Evolutionary conservation across 1,139 yeast species (phyloP).

Genomic region (Sugiyamaella sp.): DNA sequence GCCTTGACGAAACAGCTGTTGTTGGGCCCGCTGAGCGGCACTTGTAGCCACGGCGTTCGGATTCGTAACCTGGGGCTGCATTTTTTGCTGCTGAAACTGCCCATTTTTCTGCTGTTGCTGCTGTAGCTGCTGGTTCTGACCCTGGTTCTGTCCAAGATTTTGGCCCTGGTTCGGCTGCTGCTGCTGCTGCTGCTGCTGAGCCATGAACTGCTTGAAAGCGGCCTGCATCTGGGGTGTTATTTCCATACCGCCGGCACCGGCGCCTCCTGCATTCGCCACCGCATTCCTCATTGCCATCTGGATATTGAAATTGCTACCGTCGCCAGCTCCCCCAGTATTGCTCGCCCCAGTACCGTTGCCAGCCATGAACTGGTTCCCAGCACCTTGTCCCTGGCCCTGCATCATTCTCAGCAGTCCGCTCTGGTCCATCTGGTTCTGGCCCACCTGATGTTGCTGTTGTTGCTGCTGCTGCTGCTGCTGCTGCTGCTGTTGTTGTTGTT

Average conservation of each 20-base stretch:
- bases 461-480: conserved; percentile 20
- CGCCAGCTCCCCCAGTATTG: not conserved
- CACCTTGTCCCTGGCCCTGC: conserved; percentile 8
- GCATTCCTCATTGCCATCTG: conserved; percentile 19
- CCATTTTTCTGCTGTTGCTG: conserved; percentile 28
- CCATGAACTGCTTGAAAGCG: conserved; percentile 23
- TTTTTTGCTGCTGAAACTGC: conserved; percentile 7
- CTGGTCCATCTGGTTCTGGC: conserved; percentile 11
- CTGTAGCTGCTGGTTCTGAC: conserved; percentile 17
- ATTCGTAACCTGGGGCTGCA: conserved; percentile 15
- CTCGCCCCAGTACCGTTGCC: conserved; percentile 1
- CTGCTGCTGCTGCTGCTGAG: conserved; percentile 27
- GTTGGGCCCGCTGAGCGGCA: conserved; percentile 6
- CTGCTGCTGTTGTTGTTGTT: conserved; percentile 19
- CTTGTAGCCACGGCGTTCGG: not conserved
- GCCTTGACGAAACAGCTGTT: conserved; percentile 14
- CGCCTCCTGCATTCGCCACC: conserved; percentile 7
- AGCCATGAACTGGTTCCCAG: conserved; percentile 6
- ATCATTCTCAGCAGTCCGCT: conserved; percentile 10
- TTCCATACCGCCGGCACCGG: conserved; percentile 12
- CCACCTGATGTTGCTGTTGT: conserved; percentile 5
- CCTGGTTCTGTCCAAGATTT: conserved; percentile 4
- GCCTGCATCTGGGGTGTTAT: conserved; percentile 22
- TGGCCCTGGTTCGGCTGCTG: conserved; percentile 24
- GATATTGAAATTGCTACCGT: conserved; percentile 4